Percentiles rank a stretch among this genome's conserved stretches.
phyloP scores from a whole-genome alignment of 768 basidiomycete genomes.

The Russula earlei region DNA sequence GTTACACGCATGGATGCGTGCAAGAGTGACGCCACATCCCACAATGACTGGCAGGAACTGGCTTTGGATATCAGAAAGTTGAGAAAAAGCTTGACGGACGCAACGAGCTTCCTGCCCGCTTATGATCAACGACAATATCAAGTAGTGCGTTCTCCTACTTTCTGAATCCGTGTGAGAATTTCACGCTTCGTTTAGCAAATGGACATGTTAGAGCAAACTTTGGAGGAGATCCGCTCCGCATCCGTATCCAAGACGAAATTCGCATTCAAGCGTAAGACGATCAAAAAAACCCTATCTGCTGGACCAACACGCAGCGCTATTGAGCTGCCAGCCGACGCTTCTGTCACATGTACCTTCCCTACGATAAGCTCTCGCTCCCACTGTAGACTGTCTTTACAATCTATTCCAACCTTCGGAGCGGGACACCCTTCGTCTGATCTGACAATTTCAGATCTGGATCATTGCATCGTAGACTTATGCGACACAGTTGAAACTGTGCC shows the following conservation, averaged over 20 bases:
- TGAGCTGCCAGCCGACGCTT: not conserved
- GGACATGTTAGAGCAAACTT: conserved; percentile 44
- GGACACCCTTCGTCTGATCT: conserved; percentile 39
- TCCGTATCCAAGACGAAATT: conserved; percentile 52
- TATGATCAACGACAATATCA: conserved; percentile 72
- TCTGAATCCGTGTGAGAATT: not conserved
- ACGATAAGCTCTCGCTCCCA: conserved; percentile 37
- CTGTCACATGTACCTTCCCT: conserved; percentile 25
- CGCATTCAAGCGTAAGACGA: conserved; percentile 47
- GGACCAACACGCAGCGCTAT: not conserved
- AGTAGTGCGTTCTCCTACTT: conserved; percentile 35
- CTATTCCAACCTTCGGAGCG: conserved; percentile 25
- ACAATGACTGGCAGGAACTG: conserved; percentile 7
- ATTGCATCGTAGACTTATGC: conserved; percentile 62
- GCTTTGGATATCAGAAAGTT: conserved; percentile 37
- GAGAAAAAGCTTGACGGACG: conserved; percentile 54
- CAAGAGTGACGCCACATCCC: conserved; percentile 26
- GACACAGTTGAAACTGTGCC: not conserved
- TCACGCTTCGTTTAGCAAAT: conserved; percentile 43
- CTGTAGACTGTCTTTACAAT: conserved; percentile 37
- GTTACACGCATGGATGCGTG: conserved; percentile 36
- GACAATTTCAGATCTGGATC: conserved; percentile 53
- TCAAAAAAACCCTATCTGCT: conserved; percentile 16
- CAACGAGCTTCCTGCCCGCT: conserved; percentile 51
- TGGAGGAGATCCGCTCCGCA: conserved; percentile 42